Evolutionary conservation across 345 rosid species (phyloP).

Genomic region (Populus pruinosa): DNA sequence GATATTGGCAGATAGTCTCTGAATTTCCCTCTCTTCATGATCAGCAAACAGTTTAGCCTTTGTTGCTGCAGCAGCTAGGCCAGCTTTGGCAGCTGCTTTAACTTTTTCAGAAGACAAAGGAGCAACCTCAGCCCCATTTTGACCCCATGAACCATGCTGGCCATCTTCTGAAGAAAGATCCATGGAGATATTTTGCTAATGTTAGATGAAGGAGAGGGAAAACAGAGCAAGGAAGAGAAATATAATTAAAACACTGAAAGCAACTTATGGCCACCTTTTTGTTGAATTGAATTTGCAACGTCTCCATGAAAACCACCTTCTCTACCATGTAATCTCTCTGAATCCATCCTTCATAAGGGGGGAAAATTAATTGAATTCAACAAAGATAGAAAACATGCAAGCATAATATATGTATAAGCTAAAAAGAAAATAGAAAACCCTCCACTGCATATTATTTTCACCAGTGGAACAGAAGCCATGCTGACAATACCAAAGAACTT

Average conservation of each 20-base stretch:
- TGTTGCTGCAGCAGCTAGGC: slow-evolving; percentile 93
- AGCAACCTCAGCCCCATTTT: slow-evolving; percentile 46
- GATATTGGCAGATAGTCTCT: slow-evolving; percentile 90
- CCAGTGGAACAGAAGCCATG: neutral
- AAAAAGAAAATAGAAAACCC: neutral
- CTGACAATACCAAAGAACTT: neutral
- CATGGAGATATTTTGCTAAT: neutral
- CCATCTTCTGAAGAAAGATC: slow-evolving; percentile 37
- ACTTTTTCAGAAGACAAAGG: slow-evolving; percentile 65
- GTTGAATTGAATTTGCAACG: slow-evolving; percentile 37
- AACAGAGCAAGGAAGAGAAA: neutral
- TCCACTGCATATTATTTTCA: neutral
- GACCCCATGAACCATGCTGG: slow-evolving; percentile 38
- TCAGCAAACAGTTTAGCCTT: slow-evolving; percentile 96
- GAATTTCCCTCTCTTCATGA: slow-evolving; percentile 98
- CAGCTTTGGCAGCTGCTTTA: slow-evolving; percentile 73
- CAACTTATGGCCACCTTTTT: slow-evolving; percentile 35
- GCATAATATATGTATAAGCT: neutral
- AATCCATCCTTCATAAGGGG: slow-evolving; percentile 49
- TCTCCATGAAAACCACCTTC: slow-evolving; percentile 52
- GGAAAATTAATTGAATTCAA: neutral
- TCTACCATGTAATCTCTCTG: slow-evolving; percentile 45
- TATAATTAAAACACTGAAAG: neutral
- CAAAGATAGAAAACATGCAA: neutral
- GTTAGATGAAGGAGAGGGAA: neutral